Evolutionary conservation across 768 basidiomycete genomes (phyloP).

Genomic region (Mycena vulgaris): DNA sequence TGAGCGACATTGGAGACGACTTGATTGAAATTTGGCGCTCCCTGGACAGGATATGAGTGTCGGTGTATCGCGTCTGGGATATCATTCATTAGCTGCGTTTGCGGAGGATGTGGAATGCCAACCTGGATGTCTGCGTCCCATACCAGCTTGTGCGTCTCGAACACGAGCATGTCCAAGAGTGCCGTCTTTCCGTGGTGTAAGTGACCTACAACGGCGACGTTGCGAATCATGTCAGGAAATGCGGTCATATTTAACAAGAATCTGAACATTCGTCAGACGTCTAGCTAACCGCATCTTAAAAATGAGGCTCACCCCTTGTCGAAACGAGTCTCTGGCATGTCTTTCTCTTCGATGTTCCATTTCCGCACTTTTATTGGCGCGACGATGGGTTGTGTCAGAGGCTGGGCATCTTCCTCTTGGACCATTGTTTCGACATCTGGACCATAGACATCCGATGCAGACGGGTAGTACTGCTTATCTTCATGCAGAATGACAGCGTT

Average conservation of each 20-base stretch:
- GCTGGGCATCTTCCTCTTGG: constrained; percentile 98
- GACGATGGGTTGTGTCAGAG: constrained; percentile 94
- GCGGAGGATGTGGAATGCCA: constrained; percentile 46
- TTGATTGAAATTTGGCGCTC: constrained; percentile 95
- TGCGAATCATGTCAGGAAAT: constrained; percentile 95
- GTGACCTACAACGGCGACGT: constrained; percentile 96
- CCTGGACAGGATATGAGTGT: constrained; percentile 92
- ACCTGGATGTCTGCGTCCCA: constrained; percentile 96
- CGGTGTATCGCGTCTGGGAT: constrained; percentile 91
- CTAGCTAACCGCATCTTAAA: constrained; percentile 23
- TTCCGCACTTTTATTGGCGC: constrained; percentile 95
- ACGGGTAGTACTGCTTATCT: constrained; percentile 98
- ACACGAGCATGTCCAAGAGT: constrained; percentile 96
- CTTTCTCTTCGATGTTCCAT: constrained; percentile 96
- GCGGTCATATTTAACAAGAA: constrained; percentile 93
- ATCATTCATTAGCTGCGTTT: constrained; percentile 28
- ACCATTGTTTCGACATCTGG: constrained; percentile 95
- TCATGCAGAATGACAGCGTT: constrained; percentile 94
- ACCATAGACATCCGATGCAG: constrained; percentile 93
- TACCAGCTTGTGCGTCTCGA: constrained; percentile 94
- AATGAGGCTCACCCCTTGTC: constrained; percentile 87
- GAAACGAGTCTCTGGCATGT: constrained; percentile 96
- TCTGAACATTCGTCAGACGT: constrained; percentile 59
- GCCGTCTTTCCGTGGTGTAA: constrained; percentile 99
- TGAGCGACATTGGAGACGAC: constrained; percentile 95